A percentile compares a stretch with the other conserved stretches of the same genome.
Conservation (phyloP, 768 basidiomycete genomes). For the Kwoniella sp. region DNA sequence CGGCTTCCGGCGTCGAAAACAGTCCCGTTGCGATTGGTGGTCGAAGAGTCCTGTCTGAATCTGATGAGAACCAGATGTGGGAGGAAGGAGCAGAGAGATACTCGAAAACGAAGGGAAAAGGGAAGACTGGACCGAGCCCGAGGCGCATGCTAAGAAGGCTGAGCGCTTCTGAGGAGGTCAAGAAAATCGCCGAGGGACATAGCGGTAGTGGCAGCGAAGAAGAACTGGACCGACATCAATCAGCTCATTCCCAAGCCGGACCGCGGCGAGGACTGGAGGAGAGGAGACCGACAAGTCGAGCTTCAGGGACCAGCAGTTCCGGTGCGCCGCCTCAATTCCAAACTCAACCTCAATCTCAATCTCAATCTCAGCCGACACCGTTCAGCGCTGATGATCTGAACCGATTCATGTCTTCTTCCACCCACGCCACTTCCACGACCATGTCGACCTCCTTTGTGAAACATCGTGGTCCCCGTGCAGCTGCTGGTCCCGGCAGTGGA, state of each 20-base stretch:
- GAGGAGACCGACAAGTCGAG: constrained; percentile 22
- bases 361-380: constrained; percentile 39
- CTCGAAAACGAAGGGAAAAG: constrained; percentile 24
- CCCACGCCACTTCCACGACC: constrained; percentile 63
- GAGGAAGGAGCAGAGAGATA: constrained; percentile 20
- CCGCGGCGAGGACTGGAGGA: constrained; percentile 14
- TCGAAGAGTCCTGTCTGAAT: constrained; percentile 28
- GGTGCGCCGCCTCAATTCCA: constrained; percentile 17
- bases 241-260: not conserved
- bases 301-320: constrained; percentile 7
- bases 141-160: constrained; percentile 57
- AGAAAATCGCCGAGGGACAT: constrained; percentile 58
- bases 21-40: constrained; percentile 28
- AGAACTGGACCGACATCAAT: not conserved
- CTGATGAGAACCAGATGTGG: constrained; percentile 33
- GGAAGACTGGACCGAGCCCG: constrained; percentile 57
- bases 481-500: constrained; percentile 11
- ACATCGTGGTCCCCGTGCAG: constrained; percentile 52
- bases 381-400: constrained; percentile 68
- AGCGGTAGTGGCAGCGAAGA: constrained; percentile 22
- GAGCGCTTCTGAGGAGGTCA: constrained; percentile 58
- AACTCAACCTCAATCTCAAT: too few species aligned
- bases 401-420: constrained; percentile 87
- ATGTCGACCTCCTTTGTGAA: constrained; percentile 83
- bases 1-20: constrained; percentile 36